Evolutionary conservation across 768 basidiomycete species (phyloP).

Genomic region (Leccinellum luteum): DNA sequence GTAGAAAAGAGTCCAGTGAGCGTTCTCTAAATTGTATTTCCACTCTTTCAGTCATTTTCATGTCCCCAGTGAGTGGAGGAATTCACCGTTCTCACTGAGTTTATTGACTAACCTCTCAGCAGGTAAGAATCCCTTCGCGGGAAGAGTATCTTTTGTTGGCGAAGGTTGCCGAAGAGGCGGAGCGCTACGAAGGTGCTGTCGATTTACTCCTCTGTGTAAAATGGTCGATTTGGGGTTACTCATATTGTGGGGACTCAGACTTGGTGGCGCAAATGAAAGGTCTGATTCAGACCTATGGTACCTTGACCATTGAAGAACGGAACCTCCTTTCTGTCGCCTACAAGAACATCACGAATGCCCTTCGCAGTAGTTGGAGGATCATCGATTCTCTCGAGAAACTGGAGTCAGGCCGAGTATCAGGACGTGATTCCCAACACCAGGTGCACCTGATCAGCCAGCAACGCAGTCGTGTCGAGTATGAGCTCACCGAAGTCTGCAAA

Average conservation of each 20-base stretch:
- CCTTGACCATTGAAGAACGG: slow-evolving; percentile 80
- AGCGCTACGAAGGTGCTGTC: slow-evolving; percentile 76
- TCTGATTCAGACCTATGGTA: slow-evolving; percentile 64
- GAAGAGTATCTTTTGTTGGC: slow-evolving; percentile 59
- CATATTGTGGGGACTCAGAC: slow-evolving; percentile 43
- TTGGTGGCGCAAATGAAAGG: slow-evolving; percentile 77
- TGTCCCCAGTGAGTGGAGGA: slow-evolving; percentile 30
- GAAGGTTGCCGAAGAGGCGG: slow-evolving; percentile 84
- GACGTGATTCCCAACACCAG: slow-evolving; percentile 38
- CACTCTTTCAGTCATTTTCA: slow-evolving; percentile 11
- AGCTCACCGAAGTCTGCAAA: slow-evolving; percentile 74
- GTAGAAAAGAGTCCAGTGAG: slow-evolving; percentile 28
- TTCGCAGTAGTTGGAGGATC: slow-evolving; percentile 83
- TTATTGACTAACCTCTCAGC: slow-evolving; percentile 3
- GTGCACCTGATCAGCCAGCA: slow-evolving; percentile 67
- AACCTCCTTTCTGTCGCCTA: slow-evolving; percentile 87
- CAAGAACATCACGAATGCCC: slow-evolving; percentile 84
- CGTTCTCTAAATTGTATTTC: slow-evolving; percentile 5
- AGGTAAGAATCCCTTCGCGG: slow-evolving; percentile 34
- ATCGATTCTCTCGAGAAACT: slow-evolving; percentile 75
- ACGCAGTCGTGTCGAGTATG: slow-evolving; percentile 72
- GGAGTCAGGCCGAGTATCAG: slow-evolving; percentile 34
- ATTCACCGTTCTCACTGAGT: not conserved
- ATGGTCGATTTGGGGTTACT: slow-evolving; percentile 1
- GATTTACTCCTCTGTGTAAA: not conserved